Percentiles rank a stretch among this genome's conserved stretches.
Conservation (phyloP, 2,329 filamentous ascomycete species). For the Arthroderma sp. region DNA sequence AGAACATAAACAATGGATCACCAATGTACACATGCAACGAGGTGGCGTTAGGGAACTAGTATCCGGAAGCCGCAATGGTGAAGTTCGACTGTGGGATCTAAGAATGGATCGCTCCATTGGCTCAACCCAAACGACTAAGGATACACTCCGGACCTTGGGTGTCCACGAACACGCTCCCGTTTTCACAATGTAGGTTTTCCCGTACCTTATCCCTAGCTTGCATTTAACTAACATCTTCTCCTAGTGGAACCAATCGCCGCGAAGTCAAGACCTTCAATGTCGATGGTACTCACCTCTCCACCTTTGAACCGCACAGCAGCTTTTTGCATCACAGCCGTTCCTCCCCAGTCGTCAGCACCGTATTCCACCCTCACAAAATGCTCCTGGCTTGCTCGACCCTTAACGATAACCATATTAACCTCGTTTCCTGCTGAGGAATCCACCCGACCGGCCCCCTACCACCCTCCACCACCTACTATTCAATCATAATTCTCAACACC, state of each 20-base stretch:
- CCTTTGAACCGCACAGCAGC: conserved; percentile 78
- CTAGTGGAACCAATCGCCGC: conserved; percentile 75
- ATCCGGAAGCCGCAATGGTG: conserved; percentile 80
- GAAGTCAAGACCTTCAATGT: conserved; percentile 88
- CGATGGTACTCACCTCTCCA: conserved; percentile 64
- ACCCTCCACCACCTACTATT: background rate
- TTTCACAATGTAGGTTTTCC: conserved; percentile 66
- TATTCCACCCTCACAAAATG: conserved; percentile 91
- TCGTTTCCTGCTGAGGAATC: conserved; percentile 55
- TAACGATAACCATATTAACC: conserved; percentile 80
- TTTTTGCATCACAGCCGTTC: conserved; percentile 72
- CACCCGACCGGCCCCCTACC: background rate
- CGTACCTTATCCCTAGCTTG: background rate
- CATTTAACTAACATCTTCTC: conserved; percentile 10
- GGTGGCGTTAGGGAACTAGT: conserved; percentile 86
- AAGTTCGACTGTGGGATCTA: conserved; percentile 93
- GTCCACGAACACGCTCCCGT: conserved; percentile 95
- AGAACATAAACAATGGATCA: conserved; percentile 90
- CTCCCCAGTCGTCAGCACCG: conserved; percentile 72
- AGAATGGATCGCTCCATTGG: conserved; percentile 68
- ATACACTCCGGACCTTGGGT: conserved; percentile 71
- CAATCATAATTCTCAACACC: background rate
- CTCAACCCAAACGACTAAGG: conserved; percentile 60
- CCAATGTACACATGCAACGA: conserved; percentile 90
- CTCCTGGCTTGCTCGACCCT: conserved; percentile 77